Base-by-base conservation (phyloP, 352 stramenopile species). In the Aphanomyces invadans region DNA sequence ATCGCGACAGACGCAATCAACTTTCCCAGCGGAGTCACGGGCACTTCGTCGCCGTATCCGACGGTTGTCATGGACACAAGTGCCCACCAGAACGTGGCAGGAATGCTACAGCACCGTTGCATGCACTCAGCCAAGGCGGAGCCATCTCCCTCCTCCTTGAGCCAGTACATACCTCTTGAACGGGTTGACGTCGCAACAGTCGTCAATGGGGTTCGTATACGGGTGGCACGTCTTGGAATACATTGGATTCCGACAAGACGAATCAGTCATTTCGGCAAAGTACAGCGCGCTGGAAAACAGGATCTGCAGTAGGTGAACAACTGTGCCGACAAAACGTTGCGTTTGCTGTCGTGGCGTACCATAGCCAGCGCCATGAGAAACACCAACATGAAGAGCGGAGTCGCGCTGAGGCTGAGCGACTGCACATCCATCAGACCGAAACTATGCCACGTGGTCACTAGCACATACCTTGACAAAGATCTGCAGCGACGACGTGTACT, bases 21-120 rank as follows among this genome's bases (percentile, higher is more conserved):
- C 51, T 90, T 87, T 5, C 88, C 88, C 2, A 70, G 23, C 26
- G 80, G 72, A 15, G 86, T 92, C 64, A 90, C 83, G 2, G 88
- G 88, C 2, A 79, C 85, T 73, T 92, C 85, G 55, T 96, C 88
- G 1, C 88, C 88, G 62, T 96, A 96, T 0, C 88, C 88, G 3
- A 96, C 87, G 0, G 88, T 96, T 28, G 88, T 96, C 79, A 95
- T 93, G n/a, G 88, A 96, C 59, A 96, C 86, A 53, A 96, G 83
- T 45, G 87, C 88, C 86, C 86, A 96, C 83, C 88, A 96, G 28
- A 95, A 91, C 2, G 81, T 87, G 29, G 78, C 73, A 0, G 81
- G 76, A 55, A 96, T 94, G 57, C 78, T 88, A 59, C 29, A n/a
- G n/a, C n/a, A n/a, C n/a, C n/a, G n/a, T n/a, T n/a, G n/a, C n/a